Conservation (phyloP, 2,329 filamentous ascomycete species). For the Apiospora saccharicola region DNA sequence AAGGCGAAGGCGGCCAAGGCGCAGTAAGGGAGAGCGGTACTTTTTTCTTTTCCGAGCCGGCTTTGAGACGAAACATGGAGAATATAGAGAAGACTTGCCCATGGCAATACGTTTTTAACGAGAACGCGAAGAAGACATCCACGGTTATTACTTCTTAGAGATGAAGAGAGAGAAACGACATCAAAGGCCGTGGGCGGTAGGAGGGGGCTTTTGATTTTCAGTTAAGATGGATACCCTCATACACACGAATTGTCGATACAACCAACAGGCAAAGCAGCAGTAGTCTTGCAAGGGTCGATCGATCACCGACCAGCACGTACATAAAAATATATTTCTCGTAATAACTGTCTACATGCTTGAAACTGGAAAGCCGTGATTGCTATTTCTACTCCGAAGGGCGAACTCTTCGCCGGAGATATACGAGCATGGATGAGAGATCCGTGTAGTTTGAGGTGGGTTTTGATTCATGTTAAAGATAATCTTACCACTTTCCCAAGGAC, state of each 20-base stretch:
- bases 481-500: neutral
- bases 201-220: neutral
- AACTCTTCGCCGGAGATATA: too few relatives aligned
- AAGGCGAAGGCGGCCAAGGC: constrained; percentile 35
- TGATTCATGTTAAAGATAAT: neutral
- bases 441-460: too few relatives aligned
- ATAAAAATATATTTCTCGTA: neutral
- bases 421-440: too few relatives aligned
- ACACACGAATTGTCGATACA: neutral
- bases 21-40: constrained; percentile 27
- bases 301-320: neutral
- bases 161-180: neutral
- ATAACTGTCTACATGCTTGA: neutral
- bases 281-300: neutral
- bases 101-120: neutral
- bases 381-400: too few relatives aligned
- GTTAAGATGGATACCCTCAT: constrained; percentile 5
- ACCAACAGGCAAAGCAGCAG: neutral
- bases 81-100: neutral
- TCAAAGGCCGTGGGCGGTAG: neutral
- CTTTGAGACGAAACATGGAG: neutral
- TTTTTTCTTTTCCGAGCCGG: neutral
- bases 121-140: neutral
- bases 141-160: neutral
- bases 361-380: neutral